These are phyloP conservation scores for Colletotrichum lini DNA, from an alignment of 2,329 filamentous ascomycete species.

Conservation along the genomic window DNA sequence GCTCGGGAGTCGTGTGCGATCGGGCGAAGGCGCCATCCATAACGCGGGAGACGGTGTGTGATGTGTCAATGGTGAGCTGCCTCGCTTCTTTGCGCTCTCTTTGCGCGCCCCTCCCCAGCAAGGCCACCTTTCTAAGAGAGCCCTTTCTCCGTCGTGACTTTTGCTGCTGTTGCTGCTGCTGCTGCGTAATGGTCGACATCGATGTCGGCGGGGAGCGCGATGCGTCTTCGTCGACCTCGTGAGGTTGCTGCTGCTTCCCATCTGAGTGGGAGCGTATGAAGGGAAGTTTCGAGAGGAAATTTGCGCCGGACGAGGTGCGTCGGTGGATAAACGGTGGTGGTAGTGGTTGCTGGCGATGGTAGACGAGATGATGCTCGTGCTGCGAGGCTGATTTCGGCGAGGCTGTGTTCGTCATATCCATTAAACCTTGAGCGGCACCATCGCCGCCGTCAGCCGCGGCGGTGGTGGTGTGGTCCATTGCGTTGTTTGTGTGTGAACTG, in stretches of 20 bases:
- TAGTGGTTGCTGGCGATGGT: not conserved
- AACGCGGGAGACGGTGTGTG: conserved; percentile 47
- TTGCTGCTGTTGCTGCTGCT: conserved; percentile 57
- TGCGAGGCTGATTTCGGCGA: conserved; percentile 3
- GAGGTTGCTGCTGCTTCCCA: conserved; percentile 45
- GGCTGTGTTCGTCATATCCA: conserved; percentile 4
- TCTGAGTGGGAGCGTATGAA: conserved; percentile 70
- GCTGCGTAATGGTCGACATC: conserved; percentile 55
- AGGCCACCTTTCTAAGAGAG: conserved; percentile 87
- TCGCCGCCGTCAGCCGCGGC: not conserved
- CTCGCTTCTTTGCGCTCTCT: conserved; percentile 70
- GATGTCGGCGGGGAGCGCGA: conserved; percentile 45
- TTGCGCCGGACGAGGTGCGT: conserved; percentile 71
- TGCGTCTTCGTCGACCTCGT: conserved; percentile 52
- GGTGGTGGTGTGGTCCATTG: conserved; percentile 24
- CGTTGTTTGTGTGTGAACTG: conserved; percentile 21
- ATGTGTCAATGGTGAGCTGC: conserved; percentile 59
- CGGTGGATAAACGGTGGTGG: conserved; percentile 41
- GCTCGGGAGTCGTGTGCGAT: conserved; percentile 35
- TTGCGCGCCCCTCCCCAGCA: conserved; percentile 81
- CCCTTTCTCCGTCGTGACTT: conserved; percentile 80
- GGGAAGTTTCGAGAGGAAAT: conserved; percentile 77
- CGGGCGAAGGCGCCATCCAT: conserved; percentile 24
- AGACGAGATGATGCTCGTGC: not conserved
- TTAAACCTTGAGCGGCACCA: conserved; percentile 5